Conservation (phyloP, 1,139 yeast species). For the Sugiyamaella paludigena region DNA sequence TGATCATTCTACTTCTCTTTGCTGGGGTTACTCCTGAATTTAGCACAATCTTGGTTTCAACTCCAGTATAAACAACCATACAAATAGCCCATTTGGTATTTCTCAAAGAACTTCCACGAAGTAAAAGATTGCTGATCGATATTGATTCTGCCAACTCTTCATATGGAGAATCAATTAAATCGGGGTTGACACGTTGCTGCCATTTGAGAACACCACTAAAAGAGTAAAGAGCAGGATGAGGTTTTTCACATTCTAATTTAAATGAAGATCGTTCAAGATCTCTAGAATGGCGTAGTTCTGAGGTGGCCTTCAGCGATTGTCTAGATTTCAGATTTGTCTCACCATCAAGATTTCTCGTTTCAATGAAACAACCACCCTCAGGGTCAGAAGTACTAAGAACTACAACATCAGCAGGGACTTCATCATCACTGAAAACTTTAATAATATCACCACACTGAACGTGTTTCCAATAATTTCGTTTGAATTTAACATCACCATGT, state of each 20-base stretch:
- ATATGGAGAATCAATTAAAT: conserved; percentile 14
- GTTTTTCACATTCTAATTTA: conserved; percentile 88
- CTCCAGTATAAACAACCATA: conserved; percentile 84
- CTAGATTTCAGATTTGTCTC: conserved; percentile 89
- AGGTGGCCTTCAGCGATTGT: conserved; percentile 67
- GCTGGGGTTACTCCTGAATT: conserved; percentile 93
- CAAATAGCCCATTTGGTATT: conserved; percentile 97
- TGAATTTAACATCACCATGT: conserved; percentile 48
- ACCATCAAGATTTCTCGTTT: conserved; percentile 93
- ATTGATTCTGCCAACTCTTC: conserved; percentile 53
- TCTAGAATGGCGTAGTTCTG: conserved; percentile 57
- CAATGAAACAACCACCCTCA: conserved; percentile 90
- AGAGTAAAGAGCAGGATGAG: conserved; percentile 74
- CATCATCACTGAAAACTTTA: conserved; percentile 80
- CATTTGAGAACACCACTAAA: conserved; percentile 79
- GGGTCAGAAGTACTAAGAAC: conserved; percentile 77
- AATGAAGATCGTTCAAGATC: conserved; percentile 73
- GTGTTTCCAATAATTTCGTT: conserved; percentile 78
- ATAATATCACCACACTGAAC: conserved; percentile 87
- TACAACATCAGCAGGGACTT: conserved; percentile 88
- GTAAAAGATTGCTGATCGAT: conserved; percentile 69
- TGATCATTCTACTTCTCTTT: conserved; percentile 76
- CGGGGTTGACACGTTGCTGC: conserved; percentile 17
- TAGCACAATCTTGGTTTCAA: conserved; percentile 87
- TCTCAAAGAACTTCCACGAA: conserved; percentile 87